Percentiles rank a stretch among this genome's conserved stretches.
phyloP scores from a whole-genome alignment of 768 basidiomycete species.

The Asterophora parasitica region DNA sequence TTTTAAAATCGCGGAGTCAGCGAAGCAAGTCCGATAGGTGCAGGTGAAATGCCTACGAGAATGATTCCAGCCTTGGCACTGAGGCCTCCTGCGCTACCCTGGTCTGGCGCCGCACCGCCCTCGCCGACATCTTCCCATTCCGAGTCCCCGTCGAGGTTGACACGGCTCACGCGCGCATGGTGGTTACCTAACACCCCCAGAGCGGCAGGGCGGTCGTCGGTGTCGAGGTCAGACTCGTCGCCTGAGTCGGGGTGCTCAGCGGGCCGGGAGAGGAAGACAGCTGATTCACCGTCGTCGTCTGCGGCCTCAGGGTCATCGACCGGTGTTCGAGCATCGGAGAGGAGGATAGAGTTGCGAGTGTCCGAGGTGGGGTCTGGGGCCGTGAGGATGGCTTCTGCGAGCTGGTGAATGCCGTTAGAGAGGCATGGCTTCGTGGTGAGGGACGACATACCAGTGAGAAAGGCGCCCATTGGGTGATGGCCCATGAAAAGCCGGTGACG shows the following conservation, averaged over 20 bases:
- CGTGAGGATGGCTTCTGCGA: slow-evolving; percentile 82
- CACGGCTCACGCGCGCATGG: slow-evolving; percentile 44
- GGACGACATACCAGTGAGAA: slow-evolving; percentile 52
- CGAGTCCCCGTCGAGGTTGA: slow-evolving; percentile 34
- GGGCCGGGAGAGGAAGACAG: slow-evolving; percentile 11
- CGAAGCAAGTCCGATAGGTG: too few species aligned
- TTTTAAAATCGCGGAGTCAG: slow-evolving; percentile 21
- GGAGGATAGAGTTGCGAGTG: slow-evolving; percentile 34
- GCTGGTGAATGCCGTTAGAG: slow-evolving; percentile 32
- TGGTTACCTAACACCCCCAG: slow-evolving; percentile 36
- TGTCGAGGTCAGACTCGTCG: slow-evolving; percentile 9
- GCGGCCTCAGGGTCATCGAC: slow-evolving; percentile 28
- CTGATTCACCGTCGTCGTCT: slow-evolving; percentile 14
- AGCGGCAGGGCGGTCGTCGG: slow-evolving; percentile 7
- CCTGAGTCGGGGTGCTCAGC: slow-evolving; percentile 4
- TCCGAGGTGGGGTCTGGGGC: slow-evolving; percentile 37
- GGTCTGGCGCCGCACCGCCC: background rate
- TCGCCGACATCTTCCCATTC: slow-evolving; percentile 23
- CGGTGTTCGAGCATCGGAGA: slow-evolving; percentile 41
- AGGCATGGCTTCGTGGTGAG: too few species aligned
- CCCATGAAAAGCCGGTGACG: slow-evolving; percentile 88
- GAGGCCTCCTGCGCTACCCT: slow-evolving; percentile 32
- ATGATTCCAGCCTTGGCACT: slow-evolving; percentile 88
- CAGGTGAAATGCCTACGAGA: slow-evolving; percentile 46
- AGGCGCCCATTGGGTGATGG: slow-evolving; percentile 89